These are phyloP conservation scores for Fusarium pilosicola DNA, from an alignment of 2,329 filamentous ascomycete species.

Conservation along the genomic window DNA sequence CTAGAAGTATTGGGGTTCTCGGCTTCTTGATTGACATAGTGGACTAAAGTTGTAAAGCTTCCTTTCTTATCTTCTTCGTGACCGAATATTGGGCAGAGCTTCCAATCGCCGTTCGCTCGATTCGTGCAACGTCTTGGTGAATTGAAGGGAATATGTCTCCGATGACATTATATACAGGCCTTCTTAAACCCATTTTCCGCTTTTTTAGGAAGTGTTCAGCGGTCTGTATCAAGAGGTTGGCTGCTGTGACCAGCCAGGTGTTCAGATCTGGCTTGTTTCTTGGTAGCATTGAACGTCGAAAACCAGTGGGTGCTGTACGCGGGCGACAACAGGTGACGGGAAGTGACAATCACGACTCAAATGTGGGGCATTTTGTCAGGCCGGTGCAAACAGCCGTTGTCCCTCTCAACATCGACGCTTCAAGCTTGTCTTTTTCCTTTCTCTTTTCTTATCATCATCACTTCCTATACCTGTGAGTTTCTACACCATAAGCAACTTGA, in stretches of 20 bases:
- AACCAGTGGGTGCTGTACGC: neutral
- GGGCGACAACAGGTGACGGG: neutral
- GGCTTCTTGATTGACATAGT: neutral
- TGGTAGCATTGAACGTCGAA: rapidly evolving
- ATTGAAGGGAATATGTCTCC: too few species aligned
- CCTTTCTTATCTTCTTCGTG: too few species aligned
- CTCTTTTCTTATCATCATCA: too few species aligned
- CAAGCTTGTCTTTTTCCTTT: rapidly evolving
- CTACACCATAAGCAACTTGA: too few species aligned
- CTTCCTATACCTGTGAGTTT: too few species aligned
- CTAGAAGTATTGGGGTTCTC: neutral
- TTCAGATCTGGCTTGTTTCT: neutral
- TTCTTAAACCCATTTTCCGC: neutral
- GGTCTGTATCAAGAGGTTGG: neutral
- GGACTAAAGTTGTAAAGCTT: too few species aligned
- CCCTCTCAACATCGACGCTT: rapidly evolving
- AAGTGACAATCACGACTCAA: too few species aligned
- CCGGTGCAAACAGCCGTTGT: neutral
- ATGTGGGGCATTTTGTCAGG: neutral
- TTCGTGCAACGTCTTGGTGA: neutral
- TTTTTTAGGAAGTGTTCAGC: neutral
- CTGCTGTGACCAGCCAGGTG: rapidly evolving
- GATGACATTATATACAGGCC: too few species aligned
- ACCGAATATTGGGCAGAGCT: too few species aligned
- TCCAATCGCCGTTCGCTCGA: rapidly evolving